phyloP scores from a whole-genome alignment of 2,329 filamentous ascomycete genomes.

The Monilinia fructigena region DNA sequence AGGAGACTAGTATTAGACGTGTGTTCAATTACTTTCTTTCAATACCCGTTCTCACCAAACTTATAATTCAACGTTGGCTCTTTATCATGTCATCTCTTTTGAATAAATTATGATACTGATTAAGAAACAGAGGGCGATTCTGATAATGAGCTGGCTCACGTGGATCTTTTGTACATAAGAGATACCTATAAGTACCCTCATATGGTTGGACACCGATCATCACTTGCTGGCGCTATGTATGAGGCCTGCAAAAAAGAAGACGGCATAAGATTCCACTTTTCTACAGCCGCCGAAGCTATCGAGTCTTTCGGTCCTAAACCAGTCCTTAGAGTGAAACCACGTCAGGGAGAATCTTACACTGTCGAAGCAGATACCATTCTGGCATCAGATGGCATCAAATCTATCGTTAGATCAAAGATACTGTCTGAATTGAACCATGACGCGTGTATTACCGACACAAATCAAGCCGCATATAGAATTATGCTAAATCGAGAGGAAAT shows the following conservation, averaged over 20 bases:
- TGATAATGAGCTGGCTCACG: conserved; percentile 67
- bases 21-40: conserved; percentile 33
- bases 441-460: conserved; percentile 62
- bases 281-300: conserved; percentile 54
- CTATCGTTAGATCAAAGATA: conserved; percentile 51
- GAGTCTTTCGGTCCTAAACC: conserved; percentile 59
- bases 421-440: conserved; percentile 48
- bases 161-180: conserved; percentile 66
- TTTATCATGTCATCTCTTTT: not conserved
- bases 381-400: conserved; percentile 58
- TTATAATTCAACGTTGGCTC: not conserved
- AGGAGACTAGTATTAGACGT: conserved; percentile 71
- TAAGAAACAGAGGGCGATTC: conserved; percentile 58
- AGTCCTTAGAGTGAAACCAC: conserved; percentile 58
- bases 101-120: not conserved
- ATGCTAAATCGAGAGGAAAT: conserved; percentile 70
- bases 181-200: conserved; percentile 56
- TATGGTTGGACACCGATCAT: conserved; percentile 75
- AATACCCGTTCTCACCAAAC: not conserved
- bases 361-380: conserved; percentile 55
- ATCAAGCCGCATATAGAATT: conserved; percentile 76
- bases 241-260: conserved; percentile 64
- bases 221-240: conserved; percentile 67
- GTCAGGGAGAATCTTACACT: conserved; percentile 49
- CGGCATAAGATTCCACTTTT: conserved; percentile 68